phyloP scores from a whole-genome alignment of 352 stramenopile species.

The Halophytophthora batemanensis region DNA sequence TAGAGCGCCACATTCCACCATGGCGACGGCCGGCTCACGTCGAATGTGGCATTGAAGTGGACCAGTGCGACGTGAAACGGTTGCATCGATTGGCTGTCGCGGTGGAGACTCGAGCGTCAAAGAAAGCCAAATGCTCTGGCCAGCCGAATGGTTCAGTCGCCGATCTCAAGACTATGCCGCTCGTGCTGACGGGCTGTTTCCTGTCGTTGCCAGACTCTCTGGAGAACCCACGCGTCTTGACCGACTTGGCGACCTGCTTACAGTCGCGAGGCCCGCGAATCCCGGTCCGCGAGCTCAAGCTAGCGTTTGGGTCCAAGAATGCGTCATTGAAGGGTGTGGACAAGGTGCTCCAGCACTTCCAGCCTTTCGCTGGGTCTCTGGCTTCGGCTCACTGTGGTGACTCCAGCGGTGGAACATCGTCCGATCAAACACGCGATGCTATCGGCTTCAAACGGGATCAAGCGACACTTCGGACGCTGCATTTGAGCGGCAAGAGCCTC shows the following conservation, averaged over 20 bases:
- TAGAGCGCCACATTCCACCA: constrained; percentile 8
- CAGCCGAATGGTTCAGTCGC: constrained; percentile 8
- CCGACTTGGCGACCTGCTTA: constrained; percentile 1
- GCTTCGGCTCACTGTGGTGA: not conserved
- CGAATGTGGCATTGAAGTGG: constrained; percentile 8
- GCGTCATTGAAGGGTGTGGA: constrained; percentile 5
- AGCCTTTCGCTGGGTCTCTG: constrained; percentile 8
- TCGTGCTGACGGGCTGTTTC: constrained; percentile 13
- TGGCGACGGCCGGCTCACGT: constrained; percentile 9
- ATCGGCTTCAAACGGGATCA: no score
- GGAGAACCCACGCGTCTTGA: constrained; percentile 8
- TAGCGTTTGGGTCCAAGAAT: constrained; percentile 13
- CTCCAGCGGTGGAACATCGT: not conserved
- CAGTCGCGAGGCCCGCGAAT: not conserved
- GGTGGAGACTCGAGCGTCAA: not conserved
- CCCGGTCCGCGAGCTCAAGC: constrained; percentile 9
- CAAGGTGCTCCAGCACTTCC: constrained; percentile 14
- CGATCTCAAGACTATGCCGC: not conserved
- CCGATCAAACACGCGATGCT: no score
- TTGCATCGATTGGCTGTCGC: constrained; percentile 3
- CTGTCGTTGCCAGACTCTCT: constrained; percentile 9
- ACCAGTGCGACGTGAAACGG: not conserved
- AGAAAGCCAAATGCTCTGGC: not conserved
- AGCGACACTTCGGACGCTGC: not conserved
- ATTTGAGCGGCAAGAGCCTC: constrained; percentile 6